A percentile compares a stretch with the other conserved stretches of the same genome.
Conservation (phyloP, 768 basidiomycete genomes). For the Thelephora ganbajun region DNA sequence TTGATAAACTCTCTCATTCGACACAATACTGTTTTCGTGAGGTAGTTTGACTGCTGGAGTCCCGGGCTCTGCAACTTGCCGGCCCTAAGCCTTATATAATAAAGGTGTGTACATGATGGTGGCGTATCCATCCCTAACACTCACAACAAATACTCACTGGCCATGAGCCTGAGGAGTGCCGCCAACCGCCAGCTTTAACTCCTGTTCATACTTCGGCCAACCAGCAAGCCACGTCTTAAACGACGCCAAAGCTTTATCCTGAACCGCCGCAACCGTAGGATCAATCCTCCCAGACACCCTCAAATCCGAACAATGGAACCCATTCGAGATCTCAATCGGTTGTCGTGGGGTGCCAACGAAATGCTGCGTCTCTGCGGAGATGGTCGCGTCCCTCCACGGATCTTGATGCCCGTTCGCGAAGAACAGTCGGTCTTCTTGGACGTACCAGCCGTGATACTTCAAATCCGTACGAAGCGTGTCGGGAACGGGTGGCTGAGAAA, state of each 20-base stretch:
- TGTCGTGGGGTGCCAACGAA: slow-evolving; percentile 35
- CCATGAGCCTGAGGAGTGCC: too few species aligned
- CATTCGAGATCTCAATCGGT: slow-evolving; percentile 43
- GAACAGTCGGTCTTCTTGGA: slow-evolving; percentile 42
- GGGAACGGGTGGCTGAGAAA: slow-evolving; percentile 31
- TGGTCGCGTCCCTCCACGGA: slow-evolving; percentile 61
- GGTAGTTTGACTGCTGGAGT: too few species aligned
- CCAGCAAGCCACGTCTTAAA: slow-evolving; percentile 42
- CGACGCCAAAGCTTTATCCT: slow-evolving; percentile 32
- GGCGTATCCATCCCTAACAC: too few species aligned
- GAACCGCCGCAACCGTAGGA: slow-evolving; percentile 37
- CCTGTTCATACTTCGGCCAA: slow-evolving; percentile 12
- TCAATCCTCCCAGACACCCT: slow-evolving; percentile 28
- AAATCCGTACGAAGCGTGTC: slow-evolving; percentile 29
- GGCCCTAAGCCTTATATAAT: too few species aligned
- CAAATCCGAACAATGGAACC: slow-evolving; percentile 63
- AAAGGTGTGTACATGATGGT: too few species aligned
- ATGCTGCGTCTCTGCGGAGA: slow-evolving; percentile 38
- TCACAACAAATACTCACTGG: too few species aligned
- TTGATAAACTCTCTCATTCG: too few species aligned
- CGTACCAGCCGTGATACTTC: slow-evolving; percentile 50
- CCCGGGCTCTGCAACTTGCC: too few species aligned
- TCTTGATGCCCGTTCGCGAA: slow-evolving; percentile 61
- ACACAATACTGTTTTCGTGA: too few species aligned
- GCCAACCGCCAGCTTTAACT: too few species aligned